Evolutionary conservation across 331 rosid species (phyloP).

Genomic region (Quercus phellos): DNA sequence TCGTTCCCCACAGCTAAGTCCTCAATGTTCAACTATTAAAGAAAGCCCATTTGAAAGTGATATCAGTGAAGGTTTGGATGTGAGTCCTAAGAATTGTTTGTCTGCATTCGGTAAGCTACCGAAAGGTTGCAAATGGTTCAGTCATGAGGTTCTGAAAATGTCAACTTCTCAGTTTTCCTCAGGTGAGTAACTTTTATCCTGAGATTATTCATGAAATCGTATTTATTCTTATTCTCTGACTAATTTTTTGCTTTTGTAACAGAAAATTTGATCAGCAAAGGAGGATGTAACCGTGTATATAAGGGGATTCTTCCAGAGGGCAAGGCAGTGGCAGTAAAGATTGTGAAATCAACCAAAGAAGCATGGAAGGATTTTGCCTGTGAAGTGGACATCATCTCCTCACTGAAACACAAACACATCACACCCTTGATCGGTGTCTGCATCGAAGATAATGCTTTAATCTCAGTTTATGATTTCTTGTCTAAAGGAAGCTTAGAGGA

Average conservation of each 20-base stretch:
- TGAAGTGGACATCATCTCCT: constrained; percentile 68
- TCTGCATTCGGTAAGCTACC: constrained; percentile 39
- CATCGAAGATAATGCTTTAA: constrained; percentile 43
- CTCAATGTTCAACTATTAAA: constrained; percentile 31
- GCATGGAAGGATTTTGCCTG: constrained; percentile 57
- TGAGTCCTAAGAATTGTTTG: constrained; percentile 20
- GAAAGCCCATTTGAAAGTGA: constrained; percentile 35
- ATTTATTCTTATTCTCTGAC: not conserved
- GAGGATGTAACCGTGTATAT: constrained; percentile 83
- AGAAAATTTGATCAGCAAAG: constrained; percentile 89
- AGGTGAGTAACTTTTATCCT: constrained; percentile 32
- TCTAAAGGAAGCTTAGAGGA: constrained; percentile 76
- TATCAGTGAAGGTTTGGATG: constrained; percentile 32
- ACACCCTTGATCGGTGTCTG: constrained; percentile 68
- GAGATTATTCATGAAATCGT: not conserved
- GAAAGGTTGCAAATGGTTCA: constrained; percentile 60
- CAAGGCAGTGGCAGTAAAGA: constrained; percentile 74
- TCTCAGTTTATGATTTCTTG: constrained; percentile 75
- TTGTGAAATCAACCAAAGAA: constrained; percentile 54
- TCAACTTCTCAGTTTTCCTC: constrained; percentile 69
- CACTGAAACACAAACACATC: constrained; percentile 59
- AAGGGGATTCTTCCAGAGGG: constrained; percentile 68
- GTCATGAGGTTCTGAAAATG: constrained; percentile 52
- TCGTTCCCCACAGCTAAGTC: constrained; percentile 54
- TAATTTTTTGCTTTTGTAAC: constrained; percentile 12